Base-by-base conservation (phyloP, 202 grass and related monocot genomes). In the Alloteropsis angusta region DNA sequence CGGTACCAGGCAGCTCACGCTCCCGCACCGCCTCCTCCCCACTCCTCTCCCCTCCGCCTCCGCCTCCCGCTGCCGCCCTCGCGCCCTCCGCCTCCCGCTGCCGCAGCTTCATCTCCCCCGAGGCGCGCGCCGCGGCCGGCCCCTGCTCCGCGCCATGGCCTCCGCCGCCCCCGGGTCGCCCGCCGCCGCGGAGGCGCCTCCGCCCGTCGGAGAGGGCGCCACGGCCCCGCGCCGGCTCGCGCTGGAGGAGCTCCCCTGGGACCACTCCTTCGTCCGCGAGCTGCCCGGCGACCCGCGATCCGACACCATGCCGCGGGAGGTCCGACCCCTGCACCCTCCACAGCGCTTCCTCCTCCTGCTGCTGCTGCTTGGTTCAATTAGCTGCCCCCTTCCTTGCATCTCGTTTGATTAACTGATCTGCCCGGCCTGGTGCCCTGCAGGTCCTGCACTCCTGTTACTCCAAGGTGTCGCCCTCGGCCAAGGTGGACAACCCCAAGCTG, bases 211-310 rank as follows among this genome's bases (percentile, higher is more conserved):
- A 18, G 59, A n/a, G n/a, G n/a, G n/a, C n/a, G n/a, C n/a, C n/a
- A n/a, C 76, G 5, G 64, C 28, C 23, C 66, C 57, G n/a, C 75
- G 39, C 11, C 55, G 83, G 15, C 16, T 86, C 62, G 70, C 64
- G 59, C 89, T 97, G 17, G 94, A 92, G 89, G 89, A 97, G 73
- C 79, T 97, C 10, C 64, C 85, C 7, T 94, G 94, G 94, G 94
- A 94, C 69, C 83, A 94, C 55, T 88, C 91, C 65, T 97, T 97
- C 82, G 83, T 92, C 4, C 76, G 87, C 54, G 89, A 94, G 85
- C 76, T 97, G 9, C 94, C 94, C 10, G 89, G 75, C 1, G 94
- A 94, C 80, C 82, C 87, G 1, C 87, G 94, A 72, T 86, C 87
- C 55, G 91, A 97, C 60, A 30, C 49, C 13, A 80, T 92, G 43